These are phyloP conservation scores for Colletotrichum orchidophilum DNA, from an alignment of 2,329 filamentous ascomycete species.

Conservation along the genomic window DNA sequence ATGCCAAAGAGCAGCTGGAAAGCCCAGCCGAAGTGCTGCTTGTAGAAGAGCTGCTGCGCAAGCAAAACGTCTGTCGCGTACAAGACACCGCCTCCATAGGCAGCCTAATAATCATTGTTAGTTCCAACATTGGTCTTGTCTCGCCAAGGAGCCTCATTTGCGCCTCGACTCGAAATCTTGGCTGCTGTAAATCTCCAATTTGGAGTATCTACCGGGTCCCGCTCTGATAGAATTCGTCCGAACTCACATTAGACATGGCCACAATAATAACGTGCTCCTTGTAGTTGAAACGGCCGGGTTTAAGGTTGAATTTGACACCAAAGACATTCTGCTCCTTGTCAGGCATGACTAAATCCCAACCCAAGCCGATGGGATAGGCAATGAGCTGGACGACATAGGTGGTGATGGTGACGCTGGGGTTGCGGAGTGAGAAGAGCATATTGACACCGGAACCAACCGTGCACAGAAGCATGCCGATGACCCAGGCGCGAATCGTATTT, in stretches of 20 bases:
- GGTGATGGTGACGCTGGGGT: slow-evolving; percentile 67
- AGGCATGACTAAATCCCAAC: slow-evolving; percentile 65
- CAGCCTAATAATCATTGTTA: slow-evolving; percentile 52
- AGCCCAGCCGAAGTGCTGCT: slow-evolving; percentile 63
- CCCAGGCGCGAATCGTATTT: slow-evolving; percentile 73
- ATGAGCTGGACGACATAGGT: slow-evolving; percentile 71
- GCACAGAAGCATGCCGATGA: slow-evolving; percentile 67
- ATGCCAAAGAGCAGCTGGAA: slow-evolving; percentile 69
- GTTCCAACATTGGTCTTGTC: background rate
- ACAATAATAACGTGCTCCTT: slow-evolving; percentile 71
- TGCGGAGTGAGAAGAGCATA: slow-evolving; percentile 68
- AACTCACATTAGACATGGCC: slow-evolving; percentile 71
- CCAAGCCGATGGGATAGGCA: slow-evolving; percentile 66
- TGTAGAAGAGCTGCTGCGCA: slow-evolving; percentile 57
- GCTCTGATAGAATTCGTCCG: background rate
- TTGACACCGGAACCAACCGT: slow-evolving; percentile 71
- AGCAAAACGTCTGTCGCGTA: slow-evolving; percentile 54
- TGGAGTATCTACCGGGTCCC: background rate
- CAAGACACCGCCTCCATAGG: slow-evolving; percentile 66
- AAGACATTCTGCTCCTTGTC: slow-evolving; percentile 60
- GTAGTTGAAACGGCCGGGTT: slow-evolving; percentile 67
- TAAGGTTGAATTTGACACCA: slow-evolving; percentile 65
- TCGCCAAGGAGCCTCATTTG: background rate
- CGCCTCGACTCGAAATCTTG: background rate
- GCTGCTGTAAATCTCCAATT: background rate